Conservation (phyloP, 2,329 filamentous ascomycete genomes). For the Pseudocercospora musae region DNA sequence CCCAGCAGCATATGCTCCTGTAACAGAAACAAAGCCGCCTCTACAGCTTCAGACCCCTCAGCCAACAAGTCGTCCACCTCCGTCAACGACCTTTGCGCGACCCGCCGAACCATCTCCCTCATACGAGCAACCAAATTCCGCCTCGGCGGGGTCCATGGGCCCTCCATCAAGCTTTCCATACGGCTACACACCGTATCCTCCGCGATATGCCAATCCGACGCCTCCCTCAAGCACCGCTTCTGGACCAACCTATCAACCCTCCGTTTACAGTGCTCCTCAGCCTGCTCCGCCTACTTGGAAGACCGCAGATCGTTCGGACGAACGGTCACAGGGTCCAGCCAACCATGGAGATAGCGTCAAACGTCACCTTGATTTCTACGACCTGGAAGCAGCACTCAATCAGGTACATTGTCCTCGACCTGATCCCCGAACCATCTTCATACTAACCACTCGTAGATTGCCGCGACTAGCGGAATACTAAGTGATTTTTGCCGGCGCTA, state of each 20-base stretch:
- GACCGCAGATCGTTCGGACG: constrained; percentile 30
- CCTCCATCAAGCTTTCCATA: constrained; percentile 35
- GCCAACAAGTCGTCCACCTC: constrained; percentile 29
- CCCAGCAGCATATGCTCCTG: constrained; percentile 26
- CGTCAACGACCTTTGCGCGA: constrained; percentile 17
- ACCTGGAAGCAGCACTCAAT: constrained; percentile 53
- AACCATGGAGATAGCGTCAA: constrained; percentile 54
- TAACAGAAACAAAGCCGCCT: constrained; percentile 30
- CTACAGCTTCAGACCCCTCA: constrained; percentile 32
- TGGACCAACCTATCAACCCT: constrained; percentile 43
- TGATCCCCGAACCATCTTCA: background rate
- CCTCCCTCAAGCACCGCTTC: constrained; percentile 34
- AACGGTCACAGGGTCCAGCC: constrained; percentile 29
- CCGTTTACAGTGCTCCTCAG: constrained; percentile 41
- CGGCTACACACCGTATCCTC: constrained; percentile 42
- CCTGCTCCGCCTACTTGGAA: constrained; percentile 40
- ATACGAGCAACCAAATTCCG: constrained; percentile 36
- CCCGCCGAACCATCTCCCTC: constrained; percentile 30
- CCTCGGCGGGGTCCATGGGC: constrained; percentile 38
- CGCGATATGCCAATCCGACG: constrained; percentile 41
- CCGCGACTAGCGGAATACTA: constrained; percentile 43
- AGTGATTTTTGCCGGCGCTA: constrained; percentile 51
- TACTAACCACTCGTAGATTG: constrained; percentile 38
- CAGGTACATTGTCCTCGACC: constrained; percentile 39
- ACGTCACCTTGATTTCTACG: constrained; percentile 61